These are phyloP conservation scores for Globisporangium splendens DNA, from an alignment of 352 stramenopile species.

Conservation along the genomic window DNA sequence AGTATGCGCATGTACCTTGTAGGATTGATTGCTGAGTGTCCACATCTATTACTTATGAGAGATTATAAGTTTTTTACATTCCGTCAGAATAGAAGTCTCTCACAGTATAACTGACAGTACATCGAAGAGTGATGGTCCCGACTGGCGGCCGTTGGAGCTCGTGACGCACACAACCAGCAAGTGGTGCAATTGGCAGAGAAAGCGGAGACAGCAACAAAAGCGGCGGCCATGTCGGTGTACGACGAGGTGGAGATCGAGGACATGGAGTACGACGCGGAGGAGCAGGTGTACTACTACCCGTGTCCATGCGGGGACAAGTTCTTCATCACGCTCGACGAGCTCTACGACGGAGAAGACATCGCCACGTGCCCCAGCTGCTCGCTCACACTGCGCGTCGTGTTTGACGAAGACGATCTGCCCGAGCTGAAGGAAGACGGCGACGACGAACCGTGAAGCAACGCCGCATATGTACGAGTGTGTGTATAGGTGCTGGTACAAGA, in stretches of 20 bases:
- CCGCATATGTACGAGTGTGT: not conserved
- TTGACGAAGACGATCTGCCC: slow-evolving; percentile 87
- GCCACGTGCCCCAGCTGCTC: slow-evolving; percentile 96
- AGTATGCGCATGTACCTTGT: too few relatives aligned
- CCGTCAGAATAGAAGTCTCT: too few relatives aligned
- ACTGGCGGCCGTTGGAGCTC: not conserved
- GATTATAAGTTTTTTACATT: too few relatives aligned
- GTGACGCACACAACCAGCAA: not conserved
- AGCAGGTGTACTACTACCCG: slow-evolving; percentile 95
- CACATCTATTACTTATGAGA: too few relatives aligned
- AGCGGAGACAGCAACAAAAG: not conserved
- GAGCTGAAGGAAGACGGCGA: slow-evolving; percentile 61
- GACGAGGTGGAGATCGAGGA: slow-evolving; percentile 99
- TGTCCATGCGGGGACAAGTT: slow-evolving; percentile 97
- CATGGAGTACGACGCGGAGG: slow-evolving; percentile 94
- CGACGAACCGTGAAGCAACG: slow-evolving; percentile 12
- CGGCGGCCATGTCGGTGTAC: slow-evolving; percentile 87
- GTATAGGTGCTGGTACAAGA: not conserved
- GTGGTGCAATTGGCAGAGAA: not conserved
- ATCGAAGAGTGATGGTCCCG: not conserved
- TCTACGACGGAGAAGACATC: slow-evolving; percentile 96
- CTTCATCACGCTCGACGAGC: slow-evolving; percentile 82
- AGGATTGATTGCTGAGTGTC: too few relatives aligned
- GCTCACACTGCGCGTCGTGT: slow-evolving; percentile 95
- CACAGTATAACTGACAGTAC: too few relatives aligned